Conservation (phyloP, 2,329 filamentous ascomycete species). For the Diplodia mutila region DNA sequence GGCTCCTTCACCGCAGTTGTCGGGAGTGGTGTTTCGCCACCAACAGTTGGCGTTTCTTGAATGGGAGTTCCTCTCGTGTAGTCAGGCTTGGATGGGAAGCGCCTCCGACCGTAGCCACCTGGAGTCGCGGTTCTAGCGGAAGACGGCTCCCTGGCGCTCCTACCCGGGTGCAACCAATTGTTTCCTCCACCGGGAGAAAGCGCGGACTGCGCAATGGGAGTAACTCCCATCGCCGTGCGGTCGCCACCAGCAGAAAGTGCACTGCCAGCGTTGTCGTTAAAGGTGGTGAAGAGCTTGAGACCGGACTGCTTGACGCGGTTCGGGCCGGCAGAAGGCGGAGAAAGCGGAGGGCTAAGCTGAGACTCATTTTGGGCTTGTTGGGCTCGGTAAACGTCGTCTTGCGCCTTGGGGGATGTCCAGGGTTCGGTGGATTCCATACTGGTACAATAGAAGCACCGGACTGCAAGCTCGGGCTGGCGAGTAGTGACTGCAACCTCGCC, state of each 20-base stretch:
- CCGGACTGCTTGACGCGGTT: conserved; percentile 74
- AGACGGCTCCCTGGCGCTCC: conserved; percentile 48
- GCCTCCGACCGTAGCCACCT: conserved; percentile 69
- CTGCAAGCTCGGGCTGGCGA: conserved; percentile 85
- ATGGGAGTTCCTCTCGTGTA: conserved; percentile 35
- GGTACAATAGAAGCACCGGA: conserved; percentile 90
- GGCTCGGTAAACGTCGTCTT: conserved; percentile 61
- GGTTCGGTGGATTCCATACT: conserved; percentile 82
- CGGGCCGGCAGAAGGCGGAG: conserved; percentile 58
- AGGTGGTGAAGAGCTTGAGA: conserved; percentile 89
- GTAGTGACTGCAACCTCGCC: conserved; percentile 88
- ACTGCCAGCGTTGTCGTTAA: conserved; percentile 61
- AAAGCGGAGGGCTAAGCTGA: conserved; percentile 70
- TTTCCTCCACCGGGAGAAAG: conserved; percentile 65
- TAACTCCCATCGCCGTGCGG: conserved; percentile 76
- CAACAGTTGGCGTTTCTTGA: conserved; percentile 19
- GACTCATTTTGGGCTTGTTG: conserved; percentile 57
- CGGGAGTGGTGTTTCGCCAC: conserved; percentile 16
- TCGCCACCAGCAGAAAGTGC: conserved; percentile 69
- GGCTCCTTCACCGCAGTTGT: conserved; percentile 28
- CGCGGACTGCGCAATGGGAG: conserved; percentile 75
- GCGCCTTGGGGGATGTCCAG: conserved; percentile 83
- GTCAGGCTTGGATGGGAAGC: conserved; percentile 58
- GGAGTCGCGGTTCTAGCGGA: conserved; percentile 57
- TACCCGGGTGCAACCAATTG: conserved; percentile 43